Conservation (phyloP, 2,329 filamentous ascomycete genomes). For the Calonectria multiphialidica region DNA sequence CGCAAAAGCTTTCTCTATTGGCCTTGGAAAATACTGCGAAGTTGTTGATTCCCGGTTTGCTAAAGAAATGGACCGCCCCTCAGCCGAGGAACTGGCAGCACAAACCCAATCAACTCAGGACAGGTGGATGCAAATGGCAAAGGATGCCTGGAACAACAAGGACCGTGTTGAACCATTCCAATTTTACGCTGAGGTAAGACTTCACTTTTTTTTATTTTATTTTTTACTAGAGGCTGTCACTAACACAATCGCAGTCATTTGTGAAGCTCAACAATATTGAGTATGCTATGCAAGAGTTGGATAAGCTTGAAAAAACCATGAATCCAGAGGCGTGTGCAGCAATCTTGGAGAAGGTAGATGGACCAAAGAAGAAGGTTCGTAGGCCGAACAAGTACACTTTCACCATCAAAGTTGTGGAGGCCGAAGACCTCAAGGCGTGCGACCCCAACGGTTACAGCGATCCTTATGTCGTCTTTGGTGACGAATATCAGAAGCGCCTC, state of each 20-base stretch:
- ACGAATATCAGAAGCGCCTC: slow-evolving; percentile 97
- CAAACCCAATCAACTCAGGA: slow-evolving; percentile 87
- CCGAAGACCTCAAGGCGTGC: slow-evolving; percentile 97
- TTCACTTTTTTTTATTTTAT: neutral
- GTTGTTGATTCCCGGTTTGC: slow-evolving; percentile 86
- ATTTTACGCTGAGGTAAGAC: slow-evolving; percentile 88
- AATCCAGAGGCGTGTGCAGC: slow-evolving; percentile 92
- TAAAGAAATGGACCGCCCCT: slow-evolving; percentile 92
- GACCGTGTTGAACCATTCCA: slow-evolving; percentile 97
- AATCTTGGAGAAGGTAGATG: slow-evolving; percentile 80
- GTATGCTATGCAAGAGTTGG: slow-evolving; percentile 91
- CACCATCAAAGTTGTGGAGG: slow-evolving; percentile 98
- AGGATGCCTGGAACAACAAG: slow-evolving; percentile 91
- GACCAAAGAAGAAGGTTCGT: slow-evolving; percentile 73
- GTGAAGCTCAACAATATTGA: slow-evolving; percentile 99
- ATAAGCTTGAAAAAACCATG: slow-evolving; percentile 89
- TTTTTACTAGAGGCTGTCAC: slow-evolving; percentile 28
- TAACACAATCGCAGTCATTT: slow-evolving; percentile 75
- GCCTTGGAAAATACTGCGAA: slow-evolving; percentile 91
- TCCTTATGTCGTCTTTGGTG: slow-evolving; percentile 95
- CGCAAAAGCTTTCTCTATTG: slow-evolving; percentile 85
- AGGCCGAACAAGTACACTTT: slow-evolving; percentile 93
- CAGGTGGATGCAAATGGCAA: slow-evolving; percentile 92
- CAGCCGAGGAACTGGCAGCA: slow-evolving; percentile 86
- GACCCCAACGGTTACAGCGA: slow-evolving; percentile 95